phyloP scores from a whole-genome alignment of 2,329 filamentous ascomycete species.

The Diaporthe longicolla region DNA sequence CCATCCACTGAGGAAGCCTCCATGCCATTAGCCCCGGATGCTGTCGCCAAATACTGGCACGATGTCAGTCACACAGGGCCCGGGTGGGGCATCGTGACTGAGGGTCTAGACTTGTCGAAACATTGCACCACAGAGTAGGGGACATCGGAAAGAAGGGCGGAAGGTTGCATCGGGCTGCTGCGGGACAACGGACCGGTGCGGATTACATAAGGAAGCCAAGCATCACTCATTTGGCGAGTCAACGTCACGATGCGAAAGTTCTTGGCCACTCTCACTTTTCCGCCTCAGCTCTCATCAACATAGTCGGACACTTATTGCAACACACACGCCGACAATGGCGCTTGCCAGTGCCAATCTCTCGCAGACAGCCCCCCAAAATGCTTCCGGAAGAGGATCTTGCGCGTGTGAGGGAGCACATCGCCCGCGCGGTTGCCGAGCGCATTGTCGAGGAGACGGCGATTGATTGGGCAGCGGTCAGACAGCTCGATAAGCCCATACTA shows the following conservation, averaged over 20 bases:
- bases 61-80: no score
- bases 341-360: not conserved
- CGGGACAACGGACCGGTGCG: not conserved
- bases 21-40: no score
- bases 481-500: conserved; percentile 24
- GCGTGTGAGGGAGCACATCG: conserved; percentile 26
- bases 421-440: conserved; percentile 7
- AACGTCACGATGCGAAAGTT: not conserved
- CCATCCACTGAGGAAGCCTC: no score
- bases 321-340: conserved; percentile 1
- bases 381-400: conserved; percentile 25
- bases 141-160: not conserved
- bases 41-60: no score
- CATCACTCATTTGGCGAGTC: conserved; percentile 10
- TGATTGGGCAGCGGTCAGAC: conserved; percentile 19
- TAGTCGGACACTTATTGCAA: not conserved
- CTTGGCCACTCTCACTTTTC: conserved; percentile 24
- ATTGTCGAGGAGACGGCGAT: conserved; percentile 19
- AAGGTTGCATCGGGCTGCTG: not conserved
- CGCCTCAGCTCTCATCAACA: not conserved
- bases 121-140: not conserved
- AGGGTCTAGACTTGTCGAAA: no score
- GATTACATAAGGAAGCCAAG: conserved; percentile 30
- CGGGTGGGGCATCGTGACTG: no score
- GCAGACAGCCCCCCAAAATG: conserved; percentile 6